Evolutionary conservation across 352 stramenopile species (phyloP).

Genomic region (Phytopythium chamaehyphon): DNA sequence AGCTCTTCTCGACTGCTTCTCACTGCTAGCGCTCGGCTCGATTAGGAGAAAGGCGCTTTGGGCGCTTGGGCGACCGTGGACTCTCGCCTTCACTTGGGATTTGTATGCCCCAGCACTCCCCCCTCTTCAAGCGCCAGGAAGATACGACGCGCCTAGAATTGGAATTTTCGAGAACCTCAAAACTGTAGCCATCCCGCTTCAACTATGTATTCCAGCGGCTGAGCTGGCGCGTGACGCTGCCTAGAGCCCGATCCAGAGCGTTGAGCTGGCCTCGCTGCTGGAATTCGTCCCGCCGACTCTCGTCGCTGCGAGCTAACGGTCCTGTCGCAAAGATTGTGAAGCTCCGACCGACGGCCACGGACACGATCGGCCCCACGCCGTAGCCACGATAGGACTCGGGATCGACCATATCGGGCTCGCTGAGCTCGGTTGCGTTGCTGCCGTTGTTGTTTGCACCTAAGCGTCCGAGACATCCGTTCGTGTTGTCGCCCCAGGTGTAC

Average conservation of each 20-base stretch:
- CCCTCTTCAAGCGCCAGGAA: not conserved
- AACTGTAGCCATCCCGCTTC: no score
- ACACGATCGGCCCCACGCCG: slow-evolving; percentile 44
- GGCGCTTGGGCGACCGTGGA: no score
- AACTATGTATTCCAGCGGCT: not conserved
- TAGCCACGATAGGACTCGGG: slow-evolving; percentile 22
- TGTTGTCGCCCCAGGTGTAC: slow-evolving; percentile 70
- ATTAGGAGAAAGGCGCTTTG: not conserved
- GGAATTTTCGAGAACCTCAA: not conserved
- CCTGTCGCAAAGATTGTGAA: slow-evolving; percentile 65
- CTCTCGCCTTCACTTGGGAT: not conserved
- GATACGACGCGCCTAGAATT: not conserved
- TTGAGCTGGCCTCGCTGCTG: slow-evolving; percentile 48
- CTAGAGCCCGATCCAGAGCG: slow-evolving; percentile 6
- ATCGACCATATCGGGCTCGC: slow-evolving; percentile 49
- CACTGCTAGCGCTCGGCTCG: not conserved
- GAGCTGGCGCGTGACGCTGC: not conserved
- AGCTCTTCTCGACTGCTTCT: slow-evolving; percentile 1
- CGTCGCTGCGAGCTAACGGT: slow-evolving; percentile 34
- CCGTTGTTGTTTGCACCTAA: slow-evolving; percentile 2
- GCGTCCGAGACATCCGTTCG: slow-evolving; percentile 49
- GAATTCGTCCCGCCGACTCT: slow-evolving; percentile 28
- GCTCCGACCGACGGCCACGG: slow-evolving; percentile 41
- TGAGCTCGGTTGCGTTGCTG: slow-evolving; percentile 17
- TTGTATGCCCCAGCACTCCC: not conserved